These are phyloP conservation scores for Lasiodiplodia hormozganensis DNA, from an alignment of 2,329 filamentous ascomycete species.

Conservation along the genomic window DNA sequence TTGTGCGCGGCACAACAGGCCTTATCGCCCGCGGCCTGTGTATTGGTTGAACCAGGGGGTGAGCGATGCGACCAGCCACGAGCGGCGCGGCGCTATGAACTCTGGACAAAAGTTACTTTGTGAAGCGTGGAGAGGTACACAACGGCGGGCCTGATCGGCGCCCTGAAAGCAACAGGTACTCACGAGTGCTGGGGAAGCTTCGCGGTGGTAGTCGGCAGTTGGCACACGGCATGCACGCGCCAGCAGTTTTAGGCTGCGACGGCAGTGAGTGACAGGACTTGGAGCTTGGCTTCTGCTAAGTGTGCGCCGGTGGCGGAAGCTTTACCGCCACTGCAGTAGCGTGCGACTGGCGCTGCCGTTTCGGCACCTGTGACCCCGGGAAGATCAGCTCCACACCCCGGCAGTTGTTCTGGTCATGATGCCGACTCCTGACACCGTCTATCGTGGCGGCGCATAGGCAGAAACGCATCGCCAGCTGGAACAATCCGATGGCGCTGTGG, in stretches of 20 bases:
- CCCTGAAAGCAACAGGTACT: neutral
- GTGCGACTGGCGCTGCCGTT: constrained; percentile 11
- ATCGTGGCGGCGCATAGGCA: neutral
- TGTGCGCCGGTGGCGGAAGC: constrained; percentile 7
- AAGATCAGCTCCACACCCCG: neutral
- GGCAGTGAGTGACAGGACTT: neutral
- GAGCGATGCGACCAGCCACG: neutral
- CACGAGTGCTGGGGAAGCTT: neutral
- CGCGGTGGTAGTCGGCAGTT: neutral
- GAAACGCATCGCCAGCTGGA: neutral
- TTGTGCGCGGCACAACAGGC: neutral
- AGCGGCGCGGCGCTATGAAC: neutral
- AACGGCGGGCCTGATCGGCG: constrained; percentile 2
- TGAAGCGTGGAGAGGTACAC: neutral
- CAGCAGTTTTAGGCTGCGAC: neutral
- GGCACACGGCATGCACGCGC: constrained; percentile 12
- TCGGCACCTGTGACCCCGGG: constrained; percentile 1
- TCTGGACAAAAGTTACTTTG: neutral
- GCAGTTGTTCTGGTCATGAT: neutral
- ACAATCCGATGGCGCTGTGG: neutral
- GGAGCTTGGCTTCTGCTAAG: constrained; percentile 14
- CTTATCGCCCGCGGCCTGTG: neutral
- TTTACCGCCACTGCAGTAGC: constrained; percentile 9
- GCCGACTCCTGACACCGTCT: neutral
- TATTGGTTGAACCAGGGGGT: neutral